Evolutionary conservation across 805 yeast species (phyloP).

Genomic region (Trichomonascus vanleenenianus): DNA sequence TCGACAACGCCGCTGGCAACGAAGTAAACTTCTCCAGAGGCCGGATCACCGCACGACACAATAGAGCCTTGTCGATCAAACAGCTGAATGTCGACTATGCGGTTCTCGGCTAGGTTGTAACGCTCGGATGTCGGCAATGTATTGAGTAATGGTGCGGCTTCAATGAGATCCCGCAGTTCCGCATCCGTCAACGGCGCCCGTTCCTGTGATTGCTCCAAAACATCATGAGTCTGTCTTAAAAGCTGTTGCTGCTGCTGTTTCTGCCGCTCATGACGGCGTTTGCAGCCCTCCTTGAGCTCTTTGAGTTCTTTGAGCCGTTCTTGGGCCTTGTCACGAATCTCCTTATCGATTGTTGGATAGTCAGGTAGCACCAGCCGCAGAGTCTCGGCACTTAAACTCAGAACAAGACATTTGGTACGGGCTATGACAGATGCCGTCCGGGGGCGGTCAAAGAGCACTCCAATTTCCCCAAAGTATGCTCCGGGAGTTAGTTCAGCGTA

Average conservation of each 20-base stretch:
- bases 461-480: conserved; percentile 72
- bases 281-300: background rate
- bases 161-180: conserved; percentile 1
- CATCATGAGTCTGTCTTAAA: background rate
- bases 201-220: background rate
- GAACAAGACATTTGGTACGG: conserved; percentile 55
- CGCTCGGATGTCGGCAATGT: conserved; percentile 50
- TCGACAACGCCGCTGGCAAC: conserved; percentile 65
- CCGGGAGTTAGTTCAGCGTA: conserved; percentile 67
- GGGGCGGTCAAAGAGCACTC: conserved; percentile 66
- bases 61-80: conserved; percentile 52
- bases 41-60: background rate
- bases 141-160: conserved; percentile 48
- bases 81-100: conserved; percentile 43
- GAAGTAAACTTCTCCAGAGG: conserved; percentile 39
- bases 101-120: conserved; percentile 53
- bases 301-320: background rate
- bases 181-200: no score
- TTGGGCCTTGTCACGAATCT: conserved; percentile 1
- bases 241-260: background rate
- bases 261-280: background rate
- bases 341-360: conserved; percentile 1
- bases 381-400: conserved; percentile 59
- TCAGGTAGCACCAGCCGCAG: conserved; percentile 29
- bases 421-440: conserved; percentile 76